Evolutionary conservation across 176 grass and related monocot genomes (phyloP), one percentile per base, ranked within the genome.

Genomic region (Juncus effusus): DNA sequence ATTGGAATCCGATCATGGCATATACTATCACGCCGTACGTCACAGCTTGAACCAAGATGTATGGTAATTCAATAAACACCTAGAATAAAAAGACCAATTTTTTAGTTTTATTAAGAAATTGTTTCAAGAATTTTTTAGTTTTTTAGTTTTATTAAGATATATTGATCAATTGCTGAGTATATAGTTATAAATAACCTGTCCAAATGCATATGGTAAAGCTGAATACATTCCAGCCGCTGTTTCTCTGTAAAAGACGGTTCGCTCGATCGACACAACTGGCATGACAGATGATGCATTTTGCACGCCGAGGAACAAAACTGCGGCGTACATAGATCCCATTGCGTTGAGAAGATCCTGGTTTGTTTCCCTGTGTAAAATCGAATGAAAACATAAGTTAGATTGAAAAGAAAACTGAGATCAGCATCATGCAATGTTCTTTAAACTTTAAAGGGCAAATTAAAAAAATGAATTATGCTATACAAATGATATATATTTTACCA

Each of bases 161-260:
- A 47, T 47, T 47, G 4, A 6, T 47, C 2, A 47, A 6, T 47
- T 5, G 44, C 4, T 6, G n/a, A 38, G 3, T 61, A 76, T 12
- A 36, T 10, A 62, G 40, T 38, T 36, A 64, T 61, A n/a, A 57
- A 75, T 19, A 28, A 74, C 93, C 77, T 96, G 93, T 67, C 80
- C 93, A 68, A 96, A 96, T 74, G 93, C 93, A 56, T 96, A 96
- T 19, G 93, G 85, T 65, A 96, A 85, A 56, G 93, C 87, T 13
- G 80, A 91, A 16, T 91, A 96, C 93, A 96, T 84, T 52, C 87
- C 93, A 0, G 92, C 93, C 6, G 87, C 93, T 83, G 74, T 83
- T 80, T 96, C 93, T 65, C 93, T 84, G 59, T 96, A 96, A 54
- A 96, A 96, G 55, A 96, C 93, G 1, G 82, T 88, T 42, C 93